Evolutionary conservation across 257 asterid genomes (phyloP), one percentile per base, ranked within the genome.

Genomic region (Solanum tarapatanum): DNA sequence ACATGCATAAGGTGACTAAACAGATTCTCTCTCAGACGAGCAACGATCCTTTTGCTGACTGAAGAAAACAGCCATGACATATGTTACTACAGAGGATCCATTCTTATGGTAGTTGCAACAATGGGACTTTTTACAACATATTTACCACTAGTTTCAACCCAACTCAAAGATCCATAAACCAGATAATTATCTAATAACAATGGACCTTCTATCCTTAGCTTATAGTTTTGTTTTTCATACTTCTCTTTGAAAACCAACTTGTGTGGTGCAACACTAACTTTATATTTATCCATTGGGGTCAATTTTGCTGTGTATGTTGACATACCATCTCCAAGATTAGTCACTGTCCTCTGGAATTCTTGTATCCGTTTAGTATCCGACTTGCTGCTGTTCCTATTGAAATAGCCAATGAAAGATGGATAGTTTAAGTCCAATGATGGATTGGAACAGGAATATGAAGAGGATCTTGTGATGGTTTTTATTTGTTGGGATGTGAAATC

Each of bases 61-160:
- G 55, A 45, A 45, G 55, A 45, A 45, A 45, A 45, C 17, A 45
- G 0, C 17, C 55, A 45, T 12, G 55, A 45, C 37, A 14, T 14
- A 21, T 14, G 41, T 30, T 14, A 16, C 41, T 14, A 3, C 39
- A 87, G 7, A 55, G 80, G 51, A 74, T 88, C 88, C 33, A n/a
- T 39, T 70, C 4, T 58, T 36, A 87, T 43, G 82, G 86, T 91
- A 33, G 94, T 90, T 26, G 82, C 96, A 5, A 92, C 93, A 36
- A 95, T 92, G 19, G 98, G 95, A 91, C 95, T 95, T 87, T 90
- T 89, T 24, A 93, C 98, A 0, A 75, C 86, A 74, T 90, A 86
- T 30, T 91, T 82, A 36, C 95, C 94, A 16, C 84, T 89, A 7
- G 86, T 91, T 51, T 93, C 95, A 19, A 91, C 88, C 98, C 98